These are phyloP conservation scores for Suhomyces choctaworum DNA, from an alignment of 1,139 yeast species.

Conservation along the genomic window DNA sequence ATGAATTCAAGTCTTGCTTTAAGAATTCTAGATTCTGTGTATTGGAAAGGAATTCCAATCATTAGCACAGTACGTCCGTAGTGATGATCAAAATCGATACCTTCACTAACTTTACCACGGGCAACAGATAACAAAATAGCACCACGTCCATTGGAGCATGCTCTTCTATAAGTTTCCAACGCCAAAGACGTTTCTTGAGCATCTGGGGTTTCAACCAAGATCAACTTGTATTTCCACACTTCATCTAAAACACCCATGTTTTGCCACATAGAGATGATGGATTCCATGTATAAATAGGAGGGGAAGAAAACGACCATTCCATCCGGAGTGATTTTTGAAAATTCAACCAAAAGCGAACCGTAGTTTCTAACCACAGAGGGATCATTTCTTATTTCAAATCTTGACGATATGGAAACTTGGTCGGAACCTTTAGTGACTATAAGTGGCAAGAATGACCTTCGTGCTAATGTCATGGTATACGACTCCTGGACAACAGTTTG, in stretches of 20 bases:
- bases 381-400: constrained; percentile 95
- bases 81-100: constrained; percentile 98
- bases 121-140: constrained; percentile 96
- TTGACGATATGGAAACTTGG: constrained; percentile 93
- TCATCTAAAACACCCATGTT: constrained; percentile 96
- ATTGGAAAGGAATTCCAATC: constrained; percentile 99
- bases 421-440: constrained; percentile 97
- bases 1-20: constrained; percentile 92
- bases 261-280: constrained; percentile 98
- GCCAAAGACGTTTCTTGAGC: constrained; percentile 98
- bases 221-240: constrained; percentile 95
- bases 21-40: constrained; percentile 92
- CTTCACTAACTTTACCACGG: constrained; percentile 98
- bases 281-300: constrained; percentile 94
- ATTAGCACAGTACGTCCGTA: constrained; percentile 95
- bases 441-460: constrained; percentile 91
- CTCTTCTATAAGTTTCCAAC: constrained; percentile 90
- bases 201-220: constrained; percentile 98
- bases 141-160: constrained; percentile 96
- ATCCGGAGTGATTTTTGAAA: constrained; percentile 94
- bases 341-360: constrained; percentile 88
- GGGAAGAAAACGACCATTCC: constrained; percentile 98
- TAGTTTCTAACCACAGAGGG: constrained; percentile 97
- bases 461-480: constrained; percentile 91
- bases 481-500: constrained; percentile 94